phyloP scores from a whole-genome alignment of 2,329 filamentous ascomycete genomes.

The Knufia petricola region DNA sequence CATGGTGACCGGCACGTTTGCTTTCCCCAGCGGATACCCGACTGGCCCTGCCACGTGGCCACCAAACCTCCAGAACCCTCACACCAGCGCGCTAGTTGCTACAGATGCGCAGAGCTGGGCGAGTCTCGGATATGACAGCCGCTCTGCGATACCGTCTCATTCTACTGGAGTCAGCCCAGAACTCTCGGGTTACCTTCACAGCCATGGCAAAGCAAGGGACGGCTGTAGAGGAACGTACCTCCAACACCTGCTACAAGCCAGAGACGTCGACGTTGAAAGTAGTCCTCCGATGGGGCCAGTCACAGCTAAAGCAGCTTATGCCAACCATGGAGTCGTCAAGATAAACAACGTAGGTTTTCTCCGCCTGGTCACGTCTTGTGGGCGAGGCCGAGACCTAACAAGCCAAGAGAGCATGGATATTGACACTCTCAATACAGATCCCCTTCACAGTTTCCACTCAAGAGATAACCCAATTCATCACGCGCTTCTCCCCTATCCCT shows the following conservation, averaged over 20 bases:
- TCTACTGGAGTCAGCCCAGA: neutral
- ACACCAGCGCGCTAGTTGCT: neutral
- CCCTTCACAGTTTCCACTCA: slow-evolving; percentile 42
- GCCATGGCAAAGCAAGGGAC: slow-evolving; percentile 6
- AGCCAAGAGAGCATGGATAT: neutral
- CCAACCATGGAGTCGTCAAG: slow-evolving; percentile 26
- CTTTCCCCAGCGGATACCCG: neutral
- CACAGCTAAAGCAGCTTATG: slow-evolving; percentile 15
- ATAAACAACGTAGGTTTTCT: slow-evolving; percentile 29
- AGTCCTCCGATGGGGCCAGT: slow-evolving; percentile 22
- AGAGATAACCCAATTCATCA: slow-evolving; percentile 41
- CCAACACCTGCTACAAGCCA: slow-evolving; percentile 3
- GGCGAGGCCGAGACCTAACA: no score
- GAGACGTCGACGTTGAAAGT: slow-evolving; percentile 5
- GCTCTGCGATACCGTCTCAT: neutral
- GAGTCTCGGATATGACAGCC: neutral
- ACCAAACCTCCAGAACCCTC: neutral
- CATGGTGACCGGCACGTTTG: neutral
- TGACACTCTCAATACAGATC: slow-evolving; percentile 28
- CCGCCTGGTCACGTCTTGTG: no score
- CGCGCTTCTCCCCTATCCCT: slow-evolving; percentile 30
- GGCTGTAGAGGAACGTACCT: slow-evolving; percentile 1
- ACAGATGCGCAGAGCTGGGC: neutral
- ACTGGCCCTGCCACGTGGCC: neutral
- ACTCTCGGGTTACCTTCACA: neutral